Evolutionary conservation across 2,329 filamentous ascomycete species (phyloP), one percentile per base, ranked within the genome.

Genomic region (Clonostachys byssicola): DNA sequence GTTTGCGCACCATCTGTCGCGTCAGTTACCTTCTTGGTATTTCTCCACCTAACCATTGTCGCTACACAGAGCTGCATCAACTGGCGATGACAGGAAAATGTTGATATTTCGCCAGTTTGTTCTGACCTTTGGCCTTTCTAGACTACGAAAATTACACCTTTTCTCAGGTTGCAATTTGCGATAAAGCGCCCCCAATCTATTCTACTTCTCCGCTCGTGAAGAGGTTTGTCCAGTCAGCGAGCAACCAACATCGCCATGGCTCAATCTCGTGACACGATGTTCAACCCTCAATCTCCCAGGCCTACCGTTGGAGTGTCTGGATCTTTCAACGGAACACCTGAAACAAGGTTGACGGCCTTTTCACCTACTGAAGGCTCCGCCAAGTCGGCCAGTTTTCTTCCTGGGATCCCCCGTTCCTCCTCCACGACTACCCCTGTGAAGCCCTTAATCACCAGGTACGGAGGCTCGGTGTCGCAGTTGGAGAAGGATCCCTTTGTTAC

Each of bases 241-340:
- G 23, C 40, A 36, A 30, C 12, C 23, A 30, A 3, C 45, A 34
- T 13, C 38, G 55, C 36, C 49, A 74, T 75, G 65, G 61, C 69
- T 30, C 67, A 74, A 41, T 52, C 57, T 42, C 66, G 63, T 34
- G 74, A 78, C 40, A 61, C 60, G 9, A 52, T 53, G 18, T 71
- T 69, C 56, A 70, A 71, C 54, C 66, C 70, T 6, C 62, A 72
- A 34, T 80, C 78, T 4, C 75, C 78, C 41, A 71, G 67, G 48
- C 80, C 78, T 1, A 77, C 76, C 2, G 69, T 60, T 46, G 77
- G 73, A 42, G 72, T 68, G 17, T 72, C 71, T 34, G 78, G 80
- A 45, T 85, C 83, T 12, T 75, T 73, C 57, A 75, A 80, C 54
- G 78, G 75, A 14, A 88, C 85, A 6, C 84, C 85, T 0, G 81